phyloP scores from a whole-genome alignment of 2,329 filamentous ascomycete species.

The Dactylellina drechsleri region DNA sequence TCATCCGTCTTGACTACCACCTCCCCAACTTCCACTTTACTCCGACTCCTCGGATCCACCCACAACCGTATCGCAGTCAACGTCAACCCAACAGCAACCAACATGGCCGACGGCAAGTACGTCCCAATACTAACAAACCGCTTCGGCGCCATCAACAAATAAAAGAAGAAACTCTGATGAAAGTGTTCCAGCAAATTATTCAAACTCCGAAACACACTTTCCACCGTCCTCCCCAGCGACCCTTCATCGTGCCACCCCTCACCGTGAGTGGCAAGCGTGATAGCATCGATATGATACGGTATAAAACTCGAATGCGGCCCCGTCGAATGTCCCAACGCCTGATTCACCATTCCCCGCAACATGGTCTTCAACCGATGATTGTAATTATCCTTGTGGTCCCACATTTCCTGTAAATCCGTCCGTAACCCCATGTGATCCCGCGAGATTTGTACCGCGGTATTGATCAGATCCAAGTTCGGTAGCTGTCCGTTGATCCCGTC shows the following conservation, averaged over 20 bases:
- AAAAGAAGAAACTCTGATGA: slow-evolving; percentile 99
- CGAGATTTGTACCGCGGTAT: slow-evolving; percentile 88
- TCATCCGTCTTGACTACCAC: slow-evolving; percentile 51
- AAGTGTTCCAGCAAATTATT: slow-evolving; percentile 97
- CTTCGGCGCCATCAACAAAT: slow-evolving; percentile 88
- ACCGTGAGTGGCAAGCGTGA: slow-evolving; percentile 89
- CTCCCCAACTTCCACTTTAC: slow-evolving; percentile 56
- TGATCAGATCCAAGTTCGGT: slow-evolving; percentile 94
- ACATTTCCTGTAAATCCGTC: slow-evolving; percentile 86
- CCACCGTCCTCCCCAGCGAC: slow-evolving; percentile 87
- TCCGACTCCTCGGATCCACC: slow-evolving; percentile 77
- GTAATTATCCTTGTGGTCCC: slow-evolving; percentile 79
- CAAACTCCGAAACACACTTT: slow-evolving; percentile 89
- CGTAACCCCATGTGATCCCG: slow-evolving; percentile 91
- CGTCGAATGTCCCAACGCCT: slow-evolving; percentile 86
- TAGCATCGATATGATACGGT: slow-evolving; percentile 95
- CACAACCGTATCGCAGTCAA: slow-evolving; percentile 95
- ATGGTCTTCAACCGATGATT: slow-evolving; percentile 84
- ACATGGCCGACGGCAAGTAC: slow-evolving; percentile 96
- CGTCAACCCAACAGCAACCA: slow-evolving; percentile 91
- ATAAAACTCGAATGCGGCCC: slow-evolving; percentile 96
- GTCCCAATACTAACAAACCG: slow-evolving; percentile 98
- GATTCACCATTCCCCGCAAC: slow-evolving; percentile 89
- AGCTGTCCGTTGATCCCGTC: slow-evolving; percentile 96
- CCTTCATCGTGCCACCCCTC: slow-evolving; percentile 98